Conservation (phyloP, 73 alveolate species). For the Urostyla sp. region DNA sequence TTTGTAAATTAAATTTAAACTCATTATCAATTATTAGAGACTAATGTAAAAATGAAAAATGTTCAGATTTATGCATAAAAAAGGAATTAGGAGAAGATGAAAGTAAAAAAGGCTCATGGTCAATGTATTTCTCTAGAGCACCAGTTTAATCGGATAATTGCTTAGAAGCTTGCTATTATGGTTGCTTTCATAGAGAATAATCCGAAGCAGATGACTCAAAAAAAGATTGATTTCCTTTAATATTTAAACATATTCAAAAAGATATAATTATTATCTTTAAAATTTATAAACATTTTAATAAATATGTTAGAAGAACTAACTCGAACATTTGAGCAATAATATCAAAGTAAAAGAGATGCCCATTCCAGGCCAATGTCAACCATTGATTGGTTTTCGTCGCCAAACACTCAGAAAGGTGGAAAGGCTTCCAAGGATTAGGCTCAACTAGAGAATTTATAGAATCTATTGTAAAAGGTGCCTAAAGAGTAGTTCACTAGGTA, state of each 20-base stretch:
- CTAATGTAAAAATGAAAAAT: conserved; percentile 74
- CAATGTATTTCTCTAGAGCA: conserved; percentile 80
- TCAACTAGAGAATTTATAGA: conserved; percentile 10
- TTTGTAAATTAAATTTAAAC: conserved; percentile 1
- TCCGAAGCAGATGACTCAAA: conserved; percentile 54
- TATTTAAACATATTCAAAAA: background rate
- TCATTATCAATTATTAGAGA: background rate
- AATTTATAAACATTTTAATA: background rate
- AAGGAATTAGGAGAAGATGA: conserved; percentile 83
- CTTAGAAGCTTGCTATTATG: conserved; percentile 77
- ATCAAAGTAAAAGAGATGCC: conserved; percentile 9
- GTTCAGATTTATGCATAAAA: conserved; percentile 74
- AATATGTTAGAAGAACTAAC: background rate
- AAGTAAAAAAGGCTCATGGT: conserved; percentile 68
- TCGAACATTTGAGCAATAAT: background rate
- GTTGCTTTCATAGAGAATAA: conserved; percentile 68
- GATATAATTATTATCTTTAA: background rate
- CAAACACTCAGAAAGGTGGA: background rate
- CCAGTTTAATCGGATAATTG: conserved; percentile 77
- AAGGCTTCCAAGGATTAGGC: conserved; percentile 17
- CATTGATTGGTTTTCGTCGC: conserved; percentile 34
- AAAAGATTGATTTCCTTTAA: background rate
- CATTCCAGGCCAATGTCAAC: conserved; percentile 7
- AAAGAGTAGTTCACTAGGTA: background rate
- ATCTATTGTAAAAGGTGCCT: conserved; percentile 10